phyloP scores from a whole-genome alignment of 1,284 basidiomycete species.

The Papiliotrema fonsecae region DNA sequence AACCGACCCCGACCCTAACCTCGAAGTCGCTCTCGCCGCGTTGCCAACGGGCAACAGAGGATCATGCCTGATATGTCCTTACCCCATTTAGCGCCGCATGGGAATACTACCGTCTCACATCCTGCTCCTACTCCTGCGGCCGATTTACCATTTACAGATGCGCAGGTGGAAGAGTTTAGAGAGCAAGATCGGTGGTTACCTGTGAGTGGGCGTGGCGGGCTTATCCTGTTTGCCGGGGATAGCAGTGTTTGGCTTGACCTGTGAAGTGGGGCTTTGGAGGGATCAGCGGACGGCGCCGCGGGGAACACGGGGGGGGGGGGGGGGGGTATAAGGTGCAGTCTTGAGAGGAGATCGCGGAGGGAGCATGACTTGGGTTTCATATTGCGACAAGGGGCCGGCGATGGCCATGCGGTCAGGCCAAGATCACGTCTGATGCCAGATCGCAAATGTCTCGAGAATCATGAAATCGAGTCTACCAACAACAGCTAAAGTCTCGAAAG shows the following conservation, averaged over 20 bases:
- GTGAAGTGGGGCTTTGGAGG: too few relatives aligned
- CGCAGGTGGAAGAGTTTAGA: conserved; percentile 84
- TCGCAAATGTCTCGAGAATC: conserved; percentile 90
- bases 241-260: neutral
- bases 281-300: too few relatives aligned
- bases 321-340: too few relatives aligned
- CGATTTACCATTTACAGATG: conserved; percentile 62
- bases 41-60: too few relatives aligned
- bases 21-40: too few relatives aligned
- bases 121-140: neutral
- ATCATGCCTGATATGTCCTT: conserved; percentile 3
- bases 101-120: neutral
- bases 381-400: too few relatives aligned
- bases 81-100: conserved; percentile 10
- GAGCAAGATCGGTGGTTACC: conserved; percentile 89
- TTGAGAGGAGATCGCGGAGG: too few relatives aligned
- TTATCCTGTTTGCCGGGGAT: neutral
- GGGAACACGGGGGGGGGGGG: too few relatives aligned
- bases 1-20: too few relatives aligned
- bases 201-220: conserved; percentile 52
- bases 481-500: conserved; percentile 93
- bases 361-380: too few relatives aligned
- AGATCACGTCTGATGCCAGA: conserved; percentile 54
- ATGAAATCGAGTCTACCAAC: conserved; percentile 86
- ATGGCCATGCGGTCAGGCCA: too few relatives aligned